Conservation (phyloP, 2,329 filamentous ascomycete genomes). For the Dactylellina haptotyla region DNA sequence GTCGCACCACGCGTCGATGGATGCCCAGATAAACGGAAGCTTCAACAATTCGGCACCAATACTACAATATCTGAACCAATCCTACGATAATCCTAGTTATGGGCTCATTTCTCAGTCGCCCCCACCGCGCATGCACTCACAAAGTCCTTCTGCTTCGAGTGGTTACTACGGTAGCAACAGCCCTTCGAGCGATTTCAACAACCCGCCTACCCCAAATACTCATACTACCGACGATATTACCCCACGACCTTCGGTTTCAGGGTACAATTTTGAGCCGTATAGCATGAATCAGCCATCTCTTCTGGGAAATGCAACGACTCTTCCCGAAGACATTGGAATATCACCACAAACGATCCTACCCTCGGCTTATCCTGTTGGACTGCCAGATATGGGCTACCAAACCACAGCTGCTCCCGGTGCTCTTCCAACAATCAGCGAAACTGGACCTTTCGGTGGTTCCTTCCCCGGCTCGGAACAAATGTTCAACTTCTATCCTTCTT, state of each 20-base stretch:
- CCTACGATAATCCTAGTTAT: constrained; percentile 35
- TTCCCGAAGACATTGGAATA: constrained; percentile 45
- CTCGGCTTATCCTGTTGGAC: constrained; percentile 20
- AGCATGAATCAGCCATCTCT: constrained; percentile 27
- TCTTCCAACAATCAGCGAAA: constrained; percentile 39
- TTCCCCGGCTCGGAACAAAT: constrained; percentile 45
- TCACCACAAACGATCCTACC: constrained; percentile 44
- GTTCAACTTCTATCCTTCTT: constrained; percentile 42
- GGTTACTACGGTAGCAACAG: constrained; percentile 54
- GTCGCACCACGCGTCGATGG: constrained; percentile 49
- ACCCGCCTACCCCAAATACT: constrained; percentile 43
- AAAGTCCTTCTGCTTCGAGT: constrained; percentile 48
- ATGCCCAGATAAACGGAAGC: constrained; percentile 49
- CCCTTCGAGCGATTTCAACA: constrained; percentile 51
- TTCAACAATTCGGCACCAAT: constrained; percentile 39
- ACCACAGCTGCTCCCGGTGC: constrained; percentile 21
- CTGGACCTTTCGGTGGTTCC: constrained; percentile 15
- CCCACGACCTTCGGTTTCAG: constrained; percentile 37
- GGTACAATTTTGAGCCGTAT: constrained; percentile 46
- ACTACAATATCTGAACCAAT: constrained; percentile 48
- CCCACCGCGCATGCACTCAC: constrained; percentile 50
- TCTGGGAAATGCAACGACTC: constrained; percentile 22
- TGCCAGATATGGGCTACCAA: constrained; percentile 39
- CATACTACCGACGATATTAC: constrained; percentile 50
- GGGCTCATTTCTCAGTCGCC: constrained; percentile 49